These are phyloP conservation scores for Vicia villosa DNA, from an alignment of 306 rosid species.

Conservation along the genomic window DNA sequence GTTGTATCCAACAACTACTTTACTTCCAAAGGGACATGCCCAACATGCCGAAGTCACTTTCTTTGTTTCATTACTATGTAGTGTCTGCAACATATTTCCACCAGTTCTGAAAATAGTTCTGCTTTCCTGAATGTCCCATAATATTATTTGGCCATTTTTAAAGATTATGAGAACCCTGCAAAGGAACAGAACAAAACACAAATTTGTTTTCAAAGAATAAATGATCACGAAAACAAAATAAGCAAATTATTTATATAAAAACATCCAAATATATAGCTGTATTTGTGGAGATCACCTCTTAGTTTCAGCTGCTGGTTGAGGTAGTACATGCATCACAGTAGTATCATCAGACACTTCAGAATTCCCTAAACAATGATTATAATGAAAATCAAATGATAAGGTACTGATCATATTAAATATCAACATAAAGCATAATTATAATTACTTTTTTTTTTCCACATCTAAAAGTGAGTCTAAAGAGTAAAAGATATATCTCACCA, in stretches of 20 bases:
- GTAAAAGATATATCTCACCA: slow-evolving; percentile 54
- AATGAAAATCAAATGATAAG: slow-evolving; percentile 17
- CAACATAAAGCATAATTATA: background rate
- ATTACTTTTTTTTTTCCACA: background rate
- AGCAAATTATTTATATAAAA: background rate
- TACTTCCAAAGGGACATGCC: slow-evolving; percentile 86
- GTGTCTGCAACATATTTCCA: slow-evolving; percentile 56
- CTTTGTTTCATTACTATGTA: slow-evolving; percentile 60
- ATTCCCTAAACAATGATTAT: slow-evolving; percentile 55
- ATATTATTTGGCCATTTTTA: slow-evolving; percentile 62
- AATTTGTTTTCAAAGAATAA: background rate
- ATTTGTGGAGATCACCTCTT: slow-evolving; percentile 62
- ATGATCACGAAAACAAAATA: slow-evolving; percentile 8
- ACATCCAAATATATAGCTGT: slow-evolving; percentile 9
- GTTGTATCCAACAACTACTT: slow-evolving; percentile 80
- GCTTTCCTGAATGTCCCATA: slow-evolving; percentile 83
- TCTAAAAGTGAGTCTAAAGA: slow-evolving; percentile 1
- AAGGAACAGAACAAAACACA: slow-evolving; percentile 18
- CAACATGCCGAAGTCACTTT: slow-evolving; percentile 85
- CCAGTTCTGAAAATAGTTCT: slow-evolving; percentile 66
- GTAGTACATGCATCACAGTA: slow-evolving; percentile 59
- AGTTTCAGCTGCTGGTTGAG: slow-evolving; percentile 85
- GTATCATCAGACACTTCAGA: slow-evolving; percentile 54
- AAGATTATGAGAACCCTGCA: slow-evolving; percentile 80
- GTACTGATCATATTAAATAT: background rate